Base-by-base conservation (phyloP, 192 early-diverging fungal species). In the Geranomyces variabilis region DNA sequence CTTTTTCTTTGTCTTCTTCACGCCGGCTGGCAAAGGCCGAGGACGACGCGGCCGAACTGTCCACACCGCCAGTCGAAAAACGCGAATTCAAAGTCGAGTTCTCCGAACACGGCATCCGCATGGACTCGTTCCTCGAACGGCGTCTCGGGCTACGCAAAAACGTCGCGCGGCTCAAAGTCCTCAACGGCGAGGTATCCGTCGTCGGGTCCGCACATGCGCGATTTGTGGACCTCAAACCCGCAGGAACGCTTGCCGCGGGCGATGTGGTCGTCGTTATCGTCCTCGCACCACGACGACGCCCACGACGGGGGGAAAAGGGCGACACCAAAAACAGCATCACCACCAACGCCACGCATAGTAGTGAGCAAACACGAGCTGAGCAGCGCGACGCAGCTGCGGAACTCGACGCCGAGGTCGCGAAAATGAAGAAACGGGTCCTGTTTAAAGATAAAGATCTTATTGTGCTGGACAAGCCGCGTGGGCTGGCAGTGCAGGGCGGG, bases 401-500 rank as follows among this genome's bases (percentile, higher is more conserved):
- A 60, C 28, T 60, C 31, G 58, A 60, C 31, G 31, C 8, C 7
- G 29, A 60, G 29, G 29, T 60, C 7, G 28, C 17, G 9, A 29
- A 60, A 19, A 29, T 28, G 31, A 60, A 19, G 58, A 33, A 26
- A 26, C 36, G 71, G 63, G 66, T 85, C 3, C 60, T 85, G 9
- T 85, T 79, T 77, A 73, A 76, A 41, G 84, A 85, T 57, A 60
- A 77, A 19, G 66, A 79, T 36, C 69, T 85, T 48, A 33, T 85
- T 14, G 60, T 80, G 14, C 72, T 85, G 19, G 82, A 85, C 74
- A 85, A 85, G 62, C 73, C 73, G 13, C 26, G n/a, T 9, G 73
- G 47, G 22, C 51, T 85, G 14, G 44, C 84, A 8, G 80, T 82
- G 8, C 84, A 85, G 55, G 80, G 71, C 41, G 79, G 84, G 6